Percentiles rank a stretch among this genome's conserved stretches.
phyloP scores from a whole-genome alignment of 306 rosid genomes.

The Sophora flavescens region DNA sequence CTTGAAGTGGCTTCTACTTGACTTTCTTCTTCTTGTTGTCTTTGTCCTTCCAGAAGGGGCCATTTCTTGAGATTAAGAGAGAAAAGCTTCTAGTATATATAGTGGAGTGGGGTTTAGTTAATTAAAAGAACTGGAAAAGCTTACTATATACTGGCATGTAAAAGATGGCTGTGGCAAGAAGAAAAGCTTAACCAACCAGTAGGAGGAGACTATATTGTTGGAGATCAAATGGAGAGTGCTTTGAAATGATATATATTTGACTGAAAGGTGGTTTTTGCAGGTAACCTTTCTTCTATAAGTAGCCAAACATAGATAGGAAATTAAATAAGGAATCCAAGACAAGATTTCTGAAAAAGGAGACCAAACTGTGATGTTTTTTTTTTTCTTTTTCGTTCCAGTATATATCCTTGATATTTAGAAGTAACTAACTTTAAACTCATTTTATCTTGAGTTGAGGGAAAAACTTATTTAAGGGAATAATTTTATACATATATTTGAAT shows the following conservation, averaged over 20 bases:
- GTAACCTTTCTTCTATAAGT: constrained; percentile 40
- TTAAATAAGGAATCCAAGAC: constrained; percentile 32
- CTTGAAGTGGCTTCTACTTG: constrained; percentile 50
- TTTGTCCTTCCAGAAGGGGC: constrained; percentile 56
- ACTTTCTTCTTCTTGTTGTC: constrained; percentile 43
- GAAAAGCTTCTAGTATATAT: neutral
- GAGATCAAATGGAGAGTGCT: too few species aligned
- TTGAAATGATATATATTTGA: constrained; percentile 41
- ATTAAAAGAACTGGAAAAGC: constrained; percentile 11
- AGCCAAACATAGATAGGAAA: neutral
- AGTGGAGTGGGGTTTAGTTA: too few species aligned
- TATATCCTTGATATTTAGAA: too few species aligned
- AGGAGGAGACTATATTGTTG: neutral
- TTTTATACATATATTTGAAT: too few species aligned
- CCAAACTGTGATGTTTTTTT: neutral
- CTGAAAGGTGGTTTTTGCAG: constrained; percentile 52
- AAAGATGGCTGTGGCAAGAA: constrained; percentile 29
- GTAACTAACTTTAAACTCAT: too few species aligned
- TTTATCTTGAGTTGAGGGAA: too few species aligned
- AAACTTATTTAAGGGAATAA: too few species aligned
- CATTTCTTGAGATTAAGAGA: constrained; percentile 48
- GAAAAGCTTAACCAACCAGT: constrained; percentile 5
- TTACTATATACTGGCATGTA: neutral
- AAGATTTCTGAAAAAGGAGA: constrained; percentile 22
- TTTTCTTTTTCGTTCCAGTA: too few species aligned